Conservation (phyloP, 2,329 filamentous ascomycete species). For the Fusarium sp. region DNA sequence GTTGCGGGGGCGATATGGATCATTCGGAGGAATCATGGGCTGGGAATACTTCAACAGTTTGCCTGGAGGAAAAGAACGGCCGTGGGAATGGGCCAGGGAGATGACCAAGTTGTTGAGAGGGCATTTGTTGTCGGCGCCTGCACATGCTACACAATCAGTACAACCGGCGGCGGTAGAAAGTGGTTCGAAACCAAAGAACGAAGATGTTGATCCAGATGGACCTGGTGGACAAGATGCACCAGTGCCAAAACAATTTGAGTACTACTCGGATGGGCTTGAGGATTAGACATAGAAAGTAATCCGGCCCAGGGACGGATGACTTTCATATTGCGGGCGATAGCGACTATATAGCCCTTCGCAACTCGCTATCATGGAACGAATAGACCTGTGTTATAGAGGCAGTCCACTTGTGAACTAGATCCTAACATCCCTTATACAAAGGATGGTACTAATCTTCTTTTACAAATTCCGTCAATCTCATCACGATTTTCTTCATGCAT, state of each 20-base stretch:
- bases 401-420: not conserved
- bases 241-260: slow-evolving; percentile 48
- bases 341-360: not conserved
- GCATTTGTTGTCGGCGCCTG: slow-evolving; percentile 20
- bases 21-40: slow-evolving; percentile 89
- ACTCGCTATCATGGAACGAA: not conserved
- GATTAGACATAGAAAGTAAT: slow-evolving; percentile 3
- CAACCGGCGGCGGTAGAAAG: not conserved
- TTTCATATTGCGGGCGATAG: not conserved
- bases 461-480: not conserved
- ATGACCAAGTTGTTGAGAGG: slow-evolving; percentile 63
- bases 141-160: not conserved
- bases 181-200: not conserved
- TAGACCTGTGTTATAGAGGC: no score
- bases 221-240: slow-evolving; percentile 41
- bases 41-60: slow-evolving; percentile 94
- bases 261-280: slow-evolving; percentile 47
- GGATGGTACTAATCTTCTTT: not conserved
- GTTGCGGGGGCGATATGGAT: slow-evolving; percentile 62
- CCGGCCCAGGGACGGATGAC: not conserved
- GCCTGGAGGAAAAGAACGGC: slow-evolving; percentile 68
- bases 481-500: not conserved
- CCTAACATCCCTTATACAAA: not conserved
- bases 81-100: slow-evolving; percentile 81
- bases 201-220: slow-evolving; percentile 42